Evolutionary conservation across 2,329 filamentous ascomycete species (phyloP).

Genomic region (Apiospora saccharicola): DNA sequence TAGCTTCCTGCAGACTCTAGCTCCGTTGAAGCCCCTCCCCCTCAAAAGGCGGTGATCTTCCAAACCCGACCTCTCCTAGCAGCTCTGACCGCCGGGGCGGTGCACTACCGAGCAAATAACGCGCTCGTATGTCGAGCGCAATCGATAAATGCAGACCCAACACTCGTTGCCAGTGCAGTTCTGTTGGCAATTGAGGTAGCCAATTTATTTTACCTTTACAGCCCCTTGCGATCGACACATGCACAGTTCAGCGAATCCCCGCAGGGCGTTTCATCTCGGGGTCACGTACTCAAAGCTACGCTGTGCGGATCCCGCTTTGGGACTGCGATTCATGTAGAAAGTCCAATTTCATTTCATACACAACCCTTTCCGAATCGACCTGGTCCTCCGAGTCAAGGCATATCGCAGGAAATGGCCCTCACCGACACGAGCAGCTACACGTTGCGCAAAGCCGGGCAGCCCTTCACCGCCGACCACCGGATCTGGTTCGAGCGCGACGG

Average conservation of each 20-base stretch:
- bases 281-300: background rate
- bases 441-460: constrained; percentile 81
- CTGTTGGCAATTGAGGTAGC: background rate
- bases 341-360: background rate
- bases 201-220: background rate
- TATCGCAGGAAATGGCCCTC: constrained; percentile 32
- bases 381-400: no score
- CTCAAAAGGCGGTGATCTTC: background rate
- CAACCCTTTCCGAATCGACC: no score
- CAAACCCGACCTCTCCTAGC: background rate
- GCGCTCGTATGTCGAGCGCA: background rate
- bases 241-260: background rate
- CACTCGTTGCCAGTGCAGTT: background rate
- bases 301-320: background rate
- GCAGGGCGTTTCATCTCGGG: constrained; percentile 1
- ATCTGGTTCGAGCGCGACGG: constrained; percentile 97
- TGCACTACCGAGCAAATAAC: background rate
- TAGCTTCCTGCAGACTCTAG: background rate
- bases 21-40: background rate
- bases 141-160: background rate
- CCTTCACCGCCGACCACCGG: constrained; percentile 92
- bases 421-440: constrained; percentile 71
- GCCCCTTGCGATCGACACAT: background rate
- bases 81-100: background rate
- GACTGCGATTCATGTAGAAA: background rate